phyloP scores from a whole-genome alignment of 1,284 basidiomycete species.

The Prillingera fragicola region DNA sequence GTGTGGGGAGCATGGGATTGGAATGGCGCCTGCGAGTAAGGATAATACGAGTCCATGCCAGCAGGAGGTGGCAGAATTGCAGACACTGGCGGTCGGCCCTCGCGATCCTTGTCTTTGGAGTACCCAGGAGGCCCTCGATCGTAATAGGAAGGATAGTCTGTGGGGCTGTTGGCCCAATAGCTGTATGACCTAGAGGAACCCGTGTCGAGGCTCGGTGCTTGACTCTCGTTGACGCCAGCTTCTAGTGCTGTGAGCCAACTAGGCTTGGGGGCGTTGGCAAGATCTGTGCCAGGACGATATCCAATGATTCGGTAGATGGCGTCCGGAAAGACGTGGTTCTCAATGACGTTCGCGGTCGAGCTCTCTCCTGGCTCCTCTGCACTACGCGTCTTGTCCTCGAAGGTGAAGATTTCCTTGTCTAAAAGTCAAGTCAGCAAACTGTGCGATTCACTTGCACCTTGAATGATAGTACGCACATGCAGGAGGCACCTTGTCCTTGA shows the following conservation, averaged over 20 bases:
- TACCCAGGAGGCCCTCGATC: constrained; percentile 2
- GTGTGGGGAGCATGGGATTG: constrained; percentile 1
- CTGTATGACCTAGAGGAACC: constrained; percentile 6
- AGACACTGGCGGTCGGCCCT: neutral
- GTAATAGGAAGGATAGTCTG: constrained; percentile 10
- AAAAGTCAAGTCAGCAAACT: neutral
- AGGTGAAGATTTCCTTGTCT: constrained; percentile 24
- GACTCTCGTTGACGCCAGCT: constrained; percentile 7
- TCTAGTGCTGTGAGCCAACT: constrained; percentile 12
- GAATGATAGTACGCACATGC: constrained; percentile 10
- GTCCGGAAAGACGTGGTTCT: constrained; percentile 17
- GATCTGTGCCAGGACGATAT: constrained; percentile 10
- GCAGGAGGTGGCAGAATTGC: neutral
- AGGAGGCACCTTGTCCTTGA: constrained; percentile 37
- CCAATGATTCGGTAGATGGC: constrained; percentile 17
- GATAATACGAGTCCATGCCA: constrained; percentile 7
- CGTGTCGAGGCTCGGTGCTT: constrained; percentile 1
- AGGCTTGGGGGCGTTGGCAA: constrained; percentile 17
- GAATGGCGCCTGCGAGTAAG: constrained; percentile 6
- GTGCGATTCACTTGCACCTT: neutral
- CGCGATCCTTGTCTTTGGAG: constrained; percentile 5
- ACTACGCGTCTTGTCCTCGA: constrained; percentile 19
- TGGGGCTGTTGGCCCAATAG: constrained; percentile 9
- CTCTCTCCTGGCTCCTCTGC: constrained; percentile 15
- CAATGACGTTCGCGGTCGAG: constrained; percentile 20